A percentile compares a stretch with the other conserved stretches of the same genome.
Conservation (phyloP, 352 stramenopile species). For the Halophytophthora batemanensis region DNA sequence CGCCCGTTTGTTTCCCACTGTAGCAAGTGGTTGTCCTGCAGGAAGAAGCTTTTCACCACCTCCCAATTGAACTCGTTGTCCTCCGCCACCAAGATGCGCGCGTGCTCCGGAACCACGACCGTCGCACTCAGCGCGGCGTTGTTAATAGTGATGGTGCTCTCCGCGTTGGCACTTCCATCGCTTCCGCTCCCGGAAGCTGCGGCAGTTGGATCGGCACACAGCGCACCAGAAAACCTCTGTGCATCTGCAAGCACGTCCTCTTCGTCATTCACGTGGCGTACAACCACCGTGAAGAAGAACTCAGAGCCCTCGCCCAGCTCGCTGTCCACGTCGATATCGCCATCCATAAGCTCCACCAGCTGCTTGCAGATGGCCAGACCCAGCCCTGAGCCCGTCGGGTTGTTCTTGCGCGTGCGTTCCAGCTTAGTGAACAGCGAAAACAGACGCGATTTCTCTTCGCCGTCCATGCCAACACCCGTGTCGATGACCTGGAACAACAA, state of each 20-base stretch:
- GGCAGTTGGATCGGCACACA: slow-evolving; percentile 20
- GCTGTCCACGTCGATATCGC: slow-evolving; percentile 68
- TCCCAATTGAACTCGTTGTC: slow-evolving; percentile 92
- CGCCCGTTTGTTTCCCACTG: slow-evolving; percentile 81
- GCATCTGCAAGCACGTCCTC: slow-evolving; percentile 38
- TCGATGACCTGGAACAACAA: slow-evolving; percentile 71
- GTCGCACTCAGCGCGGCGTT: slow-evolving; percentile 24
- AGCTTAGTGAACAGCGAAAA: slow-evolving; percentile 71
- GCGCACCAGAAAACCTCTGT: slow-evolving; percentile 39
- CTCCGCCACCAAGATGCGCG: slow-evolving; percentile 80
- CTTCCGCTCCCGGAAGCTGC: slow-evolving; percentile 13
- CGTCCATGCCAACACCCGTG: slow-evolving; percentile 66
- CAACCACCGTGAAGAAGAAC: slow-evolving; percentile 69
- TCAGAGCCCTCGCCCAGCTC: slow-evolving; percentile 57
- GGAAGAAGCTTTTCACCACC: slow-evolving; percentile 86
- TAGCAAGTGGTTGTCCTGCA: slow-evolving; percentile 74
- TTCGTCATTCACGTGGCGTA: slow-evolving; percentile 49
- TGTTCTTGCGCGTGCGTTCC: slow-evolving; percentile 65
- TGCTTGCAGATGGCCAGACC: slow-evolving; percentile 76
- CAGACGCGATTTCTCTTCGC: slow-evolving; percentile 55
- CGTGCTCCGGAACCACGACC: slow-evolving; percentile 54
- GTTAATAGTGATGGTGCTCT: slow-evolving; percentile 15
- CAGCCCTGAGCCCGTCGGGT: slow-evolving; percentile 59
- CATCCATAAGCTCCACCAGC: slow-evolving; percentile 68
- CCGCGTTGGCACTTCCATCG: slow-evolving; percentile 6